Base-by-base conservation (phyloP, 345 rosid genomes). In the Alliaria petiolata region DNA sequence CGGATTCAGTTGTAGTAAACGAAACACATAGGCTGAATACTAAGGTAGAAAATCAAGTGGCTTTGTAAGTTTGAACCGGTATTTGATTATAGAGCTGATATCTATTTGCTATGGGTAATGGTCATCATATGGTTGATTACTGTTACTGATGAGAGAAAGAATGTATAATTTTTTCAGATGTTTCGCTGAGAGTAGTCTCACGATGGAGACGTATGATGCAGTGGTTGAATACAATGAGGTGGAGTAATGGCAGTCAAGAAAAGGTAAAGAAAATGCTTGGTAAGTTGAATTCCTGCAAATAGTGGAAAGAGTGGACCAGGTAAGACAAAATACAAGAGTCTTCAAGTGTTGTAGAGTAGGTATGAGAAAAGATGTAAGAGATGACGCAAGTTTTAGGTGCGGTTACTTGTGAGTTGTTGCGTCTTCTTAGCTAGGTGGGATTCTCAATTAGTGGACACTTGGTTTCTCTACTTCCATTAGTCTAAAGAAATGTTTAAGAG, bases 171-270 rank as follows among this genome's bases (percentile, higher is more conserved):
- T 55, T 35, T 73, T 19, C 69, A 87, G 92, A 79, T 86, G 92
- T 80, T 87, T 83, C 53, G 88, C 89, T 22, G 86, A 77, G 78
- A 81, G 85, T 69, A 74, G 76, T 0, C 83, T 89, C 9, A 70
- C 80, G 5, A 80, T 86, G 84, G 98, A 92, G 69, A 67, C 95
- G 0, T 89, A 87, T 56, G 96, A 92, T 62, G 67, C 76, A 12
- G 95, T 92, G 58, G 84, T 83, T 22, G 80, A 80, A 46, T 89
- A 85, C 71, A 69, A 52, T 67, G 65, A 38, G 65, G 51, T 67
- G 68, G 72, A 62, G 28, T 75, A 77, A 65, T 19, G 51, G 16
- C 50, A 39, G 8, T 36, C 1, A 31, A 50, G 58, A 7, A 36
- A 34, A 50, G 75, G 68, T 49, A 70, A 49, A 19, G 26, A 33